Conservation (phyloP, 1,284 basidiomycete genomes). For the Boletus mariae region DNA sequence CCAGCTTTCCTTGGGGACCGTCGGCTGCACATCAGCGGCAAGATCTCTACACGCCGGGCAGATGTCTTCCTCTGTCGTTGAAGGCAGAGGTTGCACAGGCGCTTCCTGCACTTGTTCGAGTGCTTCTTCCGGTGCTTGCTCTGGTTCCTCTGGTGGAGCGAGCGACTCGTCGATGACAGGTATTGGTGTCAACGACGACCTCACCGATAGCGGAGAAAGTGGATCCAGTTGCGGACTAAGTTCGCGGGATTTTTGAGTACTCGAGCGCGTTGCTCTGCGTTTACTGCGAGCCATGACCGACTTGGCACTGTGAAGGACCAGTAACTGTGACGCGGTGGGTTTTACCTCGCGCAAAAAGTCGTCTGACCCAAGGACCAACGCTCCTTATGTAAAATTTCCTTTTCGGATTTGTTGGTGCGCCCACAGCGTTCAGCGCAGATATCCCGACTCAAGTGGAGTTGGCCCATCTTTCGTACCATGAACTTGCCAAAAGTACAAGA, state of each 20-base stretch:
- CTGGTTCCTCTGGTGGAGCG: conserved; percentile 18
- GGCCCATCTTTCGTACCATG: no score
- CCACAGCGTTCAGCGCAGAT: no score
- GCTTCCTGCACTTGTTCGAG: conserved; percentile 15
- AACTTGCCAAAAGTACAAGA: no score
- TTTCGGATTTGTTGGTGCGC: background rate
- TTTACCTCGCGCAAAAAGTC: conserved; percentile 14
- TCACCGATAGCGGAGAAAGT: conserved; percentile 29
- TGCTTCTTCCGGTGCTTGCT: conserved; percentile 22
- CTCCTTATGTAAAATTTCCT: conserved; percentile 26
- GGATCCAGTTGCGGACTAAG: conserved; percentile 26
- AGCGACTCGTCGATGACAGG: conserved; percentile 25
- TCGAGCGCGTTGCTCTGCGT: conserved; percentile 32
- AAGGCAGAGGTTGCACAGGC: conserved; percentile 13
- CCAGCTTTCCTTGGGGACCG: conserved; percentile 60
- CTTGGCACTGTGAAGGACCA: conserved; percentile 10
- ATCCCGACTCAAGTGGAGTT: no score
- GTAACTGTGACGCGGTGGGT: background rate
- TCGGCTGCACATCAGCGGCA: conserved; percentile 24
- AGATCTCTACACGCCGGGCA: conserved; percentile 44
- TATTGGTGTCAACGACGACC: conserved; percentile 32
- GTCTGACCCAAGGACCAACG: background rate
- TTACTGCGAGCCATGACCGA: conserved; percentile 32
- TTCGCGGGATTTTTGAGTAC: conserved; percentile 28
- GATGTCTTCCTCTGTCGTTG: conserved; percentile 31